A percentile compares a stretch with the other conserved stretches of the same genome.
phyloP scores from a whole-genome alignment of 768 basidiomycete genomes.

The Mycena kentingensis region DNA sequence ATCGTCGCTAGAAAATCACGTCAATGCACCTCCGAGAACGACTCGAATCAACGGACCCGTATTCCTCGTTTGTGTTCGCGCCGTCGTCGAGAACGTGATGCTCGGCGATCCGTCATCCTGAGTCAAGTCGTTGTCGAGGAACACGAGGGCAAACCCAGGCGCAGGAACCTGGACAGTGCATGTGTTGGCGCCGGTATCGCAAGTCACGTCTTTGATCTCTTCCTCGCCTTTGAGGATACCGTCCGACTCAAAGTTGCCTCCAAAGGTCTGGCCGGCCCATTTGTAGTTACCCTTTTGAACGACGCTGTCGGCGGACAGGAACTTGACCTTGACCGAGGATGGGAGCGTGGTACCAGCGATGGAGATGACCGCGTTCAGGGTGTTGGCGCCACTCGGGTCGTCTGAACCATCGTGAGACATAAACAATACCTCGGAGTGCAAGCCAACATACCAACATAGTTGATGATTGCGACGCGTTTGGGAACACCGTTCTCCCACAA shows the following conservation, averaged over 20 bases:
- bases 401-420: too few species aligned
- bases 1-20: constrained; percentile 40
- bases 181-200: constrained; percentile 50
- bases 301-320: constrained; percentile 52
- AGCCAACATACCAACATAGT: too few species aligned
- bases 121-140: constrained; percentile 48
- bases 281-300: constrained; percentile 64
- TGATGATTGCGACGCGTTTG: constrained; percentile 47
- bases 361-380: constrained; percentile 49
- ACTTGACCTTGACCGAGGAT: constrained; percentile 52
- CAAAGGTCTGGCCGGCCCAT: constrained; percentile 73
- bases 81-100: constrained; percentile 59
- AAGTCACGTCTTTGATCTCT: constrained; percentile 58
- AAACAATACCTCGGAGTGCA: too few species aligned
- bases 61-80: constrained; percentile 53
- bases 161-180: constrained; percentile 67
- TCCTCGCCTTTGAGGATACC: constrained; percentile 61
- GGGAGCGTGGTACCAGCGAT: constrained; percentile 44
- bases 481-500: constrained; percentile 27
- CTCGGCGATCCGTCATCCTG: constrained; percentile 32
- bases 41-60: constrained; percentile 30
- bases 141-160: constrained; percentile 76
- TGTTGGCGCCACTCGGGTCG: constrained; percentile 39
- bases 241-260: constrained; percentile 62
- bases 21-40: too few species aligned